Base-by-base conservation (phyloP, 176 grass and related monocot genomes). In the Oryza glumipatula region DNA sequence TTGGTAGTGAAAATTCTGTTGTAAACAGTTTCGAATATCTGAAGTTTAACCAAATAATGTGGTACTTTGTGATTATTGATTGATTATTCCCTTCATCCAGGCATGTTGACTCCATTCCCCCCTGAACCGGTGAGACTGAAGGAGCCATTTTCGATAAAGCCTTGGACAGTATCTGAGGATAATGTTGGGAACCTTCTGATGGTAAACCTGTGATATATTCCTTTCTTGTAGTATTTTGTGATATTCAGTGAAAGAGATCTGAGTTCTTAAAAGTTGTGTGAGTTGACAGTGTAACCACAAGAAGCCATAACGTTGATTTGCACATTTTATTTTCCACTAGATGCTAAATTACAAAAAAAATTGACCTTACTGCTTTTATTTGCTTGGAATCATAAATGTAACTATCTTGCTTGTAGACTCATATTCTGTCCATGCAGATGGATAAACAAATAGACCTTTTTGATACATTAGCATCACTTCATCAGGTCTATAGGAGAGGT, bases 161-260 rank as follows among this genome's bases (percentile, higher is more conserved):
- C 96, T 85, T 99, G 93, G 96, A 86, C 38, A 39, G 80, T 84
- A 88, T 96, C 93, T 12, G 93, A 99, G 78, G 88, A 99, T 77
- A 89, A 88, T 73, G 77, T 94, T 79, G 96, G 91, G 80, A 99
- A 96, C 81, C 88, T 99, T 88, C 87, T 99, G 79, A 99, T 96
- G 96, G 96, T 99, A 94, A 74, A 72, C 11, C 30, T 72, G 61
- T 86, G 70, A 73, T 77, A 49, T 73, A 45, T 86, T 63, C 41
- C 17, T 87, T 76, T 26, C 10, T 67, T 17, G 35, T 72, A 28
- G 60, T 28, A 32, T 46, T 72, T 23, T 48, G 67, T 23, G 16
- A 38, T 64, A 63, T 63, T 74, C 48, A 23, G 21, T 65, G 72
- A 65, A 52, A 19, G n/a, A 22, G 45, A 43, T 43, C 1, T 67